These are phyloP conservation scores for Cucurbita ficifolia DNA, from an alignment of 306 rosid genomes.

Conservation along the genomic window DNA sequence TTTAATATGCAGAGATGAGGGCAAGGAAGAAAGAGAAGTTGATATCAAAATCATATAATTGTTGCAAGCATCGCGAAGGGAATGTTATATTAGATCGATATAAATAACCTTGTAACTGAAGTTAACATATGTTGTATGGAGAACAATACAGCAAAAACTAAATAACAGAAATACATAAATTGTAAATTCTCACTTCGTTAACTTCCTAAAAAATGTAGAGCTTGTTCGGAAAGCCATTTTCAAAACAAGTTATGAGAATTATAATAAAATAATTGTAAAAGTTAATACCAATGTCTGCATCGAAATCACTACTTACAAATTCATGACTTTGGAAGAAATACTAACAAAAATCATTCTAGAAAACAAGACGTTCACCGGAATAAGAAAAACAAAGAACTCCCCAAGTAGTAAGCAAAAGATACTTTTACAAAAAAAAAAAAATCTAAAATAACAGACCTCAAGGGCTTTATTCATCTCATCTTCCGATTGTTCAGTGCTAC, in stretches of 20 bases:
- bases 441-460: conserved; percentile 32
- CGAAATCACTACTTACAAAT: neutral
- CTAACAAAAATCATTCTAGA: neutral
- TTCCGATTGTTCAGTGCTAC: conserved; percentile 64
- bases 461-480: conserved; percentile 75
- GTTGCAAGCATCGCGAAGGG: neutral
- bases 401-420: neutral
- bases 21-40: neutral
- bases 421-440: neutral
- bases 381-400: neutral
- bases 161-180: neutral
- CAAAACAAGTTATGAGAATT: neutral
- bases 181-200: neutral
- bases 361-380: neutral
- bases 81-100: neutral
- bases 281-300: too few species aligned
- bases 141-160: neutral
- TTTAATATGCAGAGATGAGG: neutral
- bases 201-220: neutral
- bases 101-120: neutral
- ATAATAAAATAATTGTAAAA: neutral
- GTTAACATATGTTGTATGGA: neutral
- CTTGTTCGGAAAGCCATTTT: neutral
- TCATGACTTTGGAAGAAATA: neutral
- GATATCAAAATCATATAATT: neutral